Evolutionary conservation across 1,284 basidiomycete genomes (phyloP).

Genomic region (Apiotrichum domesticum): DNA sequence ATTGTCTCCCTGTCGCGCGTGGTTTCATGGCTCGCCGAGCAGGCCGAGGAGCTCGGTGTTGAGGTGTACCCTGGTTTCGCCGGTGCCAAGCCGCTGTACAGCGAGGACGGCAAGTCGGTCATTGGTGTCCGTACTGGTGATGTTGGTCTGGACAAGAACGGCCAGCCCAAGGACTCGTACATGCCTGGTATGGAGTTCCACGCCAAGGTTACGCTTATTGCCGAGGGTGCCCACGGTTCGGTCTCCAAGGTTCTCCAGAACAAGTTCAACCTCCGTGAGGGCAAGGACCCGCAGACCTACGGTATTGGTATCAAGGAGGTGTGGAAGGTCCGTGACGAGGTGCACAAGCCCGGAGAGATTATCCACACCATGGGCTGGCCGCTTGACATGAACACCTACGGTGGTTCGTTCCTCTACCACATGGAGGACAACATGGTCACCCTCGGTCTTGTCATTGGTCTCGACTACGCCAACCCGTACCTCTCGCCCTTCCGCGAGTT

Average conservation of each 20-base stretch:
- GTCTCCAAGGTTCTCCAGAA: conserved; percentile 76
- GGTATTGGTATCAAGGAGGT: conserved; percentile 97
- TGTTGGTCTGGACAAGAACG: conserved; percentile 78
- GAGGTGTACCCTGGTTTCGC: conserved; percentile 98
- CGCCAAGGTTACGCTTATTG: conserved; percentile 88
- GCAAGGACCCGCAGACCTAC: conserved; percentile 86
- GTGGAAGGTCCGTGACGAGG: conserved; percentile 77
- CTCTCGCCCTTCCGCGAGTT: conserved; percentile 88
- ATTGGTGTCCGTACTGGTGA: conserved; percentile 89
- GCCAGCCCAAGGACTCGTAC: conserved; percentile 77
- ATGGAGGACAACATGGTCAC: conserved; percentile 90
- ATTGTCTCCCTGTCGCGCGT: conserved; percentile 85
- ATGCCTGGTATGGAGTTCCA: conserved; percentile 97
- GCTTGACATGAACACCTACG: conserved; percentile 77
- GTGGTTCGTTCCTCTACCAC: conserved; percentile 92
- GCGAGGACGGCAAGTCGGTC: conserved; percentile 62
- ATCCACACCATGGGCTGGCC: conserved; percentile 96
- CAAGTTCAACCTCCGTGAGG: conserved; percentile 71
- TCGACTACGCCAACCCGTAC: conserved; percentile 94
- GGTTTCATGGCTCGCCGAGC: conserved; percentile 79
- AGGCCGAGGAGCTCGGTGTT: conserved; percentile 80
- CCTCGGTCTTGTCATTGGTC: conserved; percentile 84
- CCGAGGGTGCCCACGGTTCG: conserved; percentile 92
- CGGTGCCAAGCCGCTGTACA: conserved; percentile 73
- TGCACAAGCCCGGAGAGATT: conserved; percentile 76